These are phyloP conservation scores for Cytospora piceicola DNA, from an alignment of 2,329 filamentous ascomycete species.

Conservation along the genomic window DNA sequence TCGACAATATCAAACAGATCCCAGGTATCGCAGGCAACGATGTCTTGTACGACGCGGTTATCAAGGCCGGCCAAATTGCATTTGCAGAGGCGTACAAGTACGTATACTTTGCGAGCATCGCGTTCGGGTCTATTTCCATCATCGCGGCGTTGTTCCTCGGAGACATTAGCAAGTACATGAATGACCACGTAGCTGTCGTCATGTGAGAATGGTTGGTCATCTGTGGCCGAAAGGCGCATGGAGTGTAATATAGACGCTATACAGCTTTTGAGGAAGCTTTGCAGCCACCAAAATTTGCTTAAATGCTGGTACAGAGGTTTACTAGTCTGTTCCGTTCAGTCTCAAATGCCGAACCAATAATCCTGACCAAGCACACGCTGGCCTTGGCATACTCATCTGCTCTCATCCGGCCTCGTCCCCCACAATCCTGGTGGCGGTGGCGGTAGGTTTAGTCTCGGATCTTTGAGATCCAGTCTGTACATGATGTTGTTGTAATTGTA, in stretches of 20 bases:
- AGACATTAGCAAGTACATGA: conserved; percentile 62
- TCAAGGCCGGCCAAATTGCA: conserved; percentile 58
- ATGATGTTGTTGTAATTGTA: conserved; percentile 32
- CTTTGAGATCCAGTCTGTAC: conserved; percentile 27
- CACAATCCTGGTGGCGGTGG: conserved; percentile 16
- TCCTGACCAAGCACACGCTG: too few relatives aligned
- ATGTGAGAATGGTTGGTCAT: conserved; percentile 34
- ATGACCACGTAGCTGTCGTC: conserved; percentile 60
- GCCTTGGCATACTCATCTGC: neutral
- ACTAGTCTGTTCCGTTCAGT: too few relatives aligned
- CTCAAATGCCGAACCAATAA: too few relatives aligned
- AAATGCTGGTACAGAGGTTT: too few relatives aligned
- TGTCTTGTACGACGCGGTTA: conserved; percentile 54
- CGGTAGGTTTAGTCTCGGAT: conserved; percentile 19
- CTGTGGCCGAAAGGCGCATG: neutral
- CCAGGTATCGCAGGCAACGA: conserved; percentile 58
- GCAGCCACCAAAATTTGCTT: too few relatives aligned
- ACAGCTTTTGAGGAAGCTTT: neutral
- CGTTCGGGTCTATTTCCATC: conserved; percentile 61
- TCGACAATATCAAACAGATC: conserved; percentile 51
- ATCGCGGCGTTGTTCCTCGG: conserved; percentile 62
- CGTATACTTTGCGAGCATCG: conserved; percentile 66
- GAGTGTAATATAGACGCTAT: neutral
- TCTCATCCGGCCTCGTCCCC: conserved; percentile 18
- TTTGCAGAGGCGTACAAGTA: conserved; percentile 63